A percentile compares a stretch with the other conserved stretches of the same genome.
phyloP scores from a whole-genome alignment of 2,329 filamentous ascomycete species.

The Fusarium sororula region DNA sequence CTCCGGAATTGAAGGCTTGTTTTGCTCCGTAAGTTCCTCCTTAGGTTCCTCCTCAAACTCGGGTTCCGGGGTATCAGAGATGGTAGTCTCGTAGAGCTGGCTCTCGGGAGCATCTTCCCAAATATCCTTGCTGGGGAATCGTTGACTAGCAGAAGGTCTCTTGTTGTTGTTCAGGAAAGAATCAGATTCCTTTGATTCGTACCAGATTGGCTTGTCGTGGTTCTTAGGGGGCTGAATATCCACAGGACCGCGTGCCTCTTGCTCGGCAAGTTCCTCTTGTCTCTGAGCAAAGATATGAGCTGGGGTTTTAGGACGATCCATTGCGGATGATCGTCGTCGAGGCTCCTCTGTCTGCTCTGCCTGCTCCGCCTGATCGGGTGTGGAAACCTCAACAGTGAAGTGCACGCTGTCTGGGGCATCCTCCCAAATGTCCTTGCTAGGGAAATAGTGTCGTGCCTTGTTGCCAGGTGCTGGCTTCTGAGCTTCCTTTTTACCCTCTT shows the following conservation, averaged over 20 bases:
- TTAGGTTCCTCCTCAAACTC: slow-evolving; percentile 41
- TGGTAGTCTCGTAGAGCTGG: slow-evolving; percentile 79
- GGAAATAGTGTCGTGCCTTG: slow-evolving; percentile 76
- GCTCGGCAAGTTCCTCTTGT: slow-evolving; percentile 72
- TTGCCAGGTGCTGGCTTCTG: slow-evolving; percentile 53
- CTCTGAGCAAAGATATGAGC: slow-evolving; percentile 72
- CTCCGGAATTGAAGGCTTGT: slow-evolving; percentile 44
- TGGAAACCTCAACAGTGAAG: slow-evolving; percentile 82
- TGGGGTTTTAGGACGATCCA: slow-evolving; percentile 60
- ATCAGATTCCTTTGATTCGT: slow-evolving; percentile 53
- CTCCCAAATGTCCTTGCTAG: slow-evolving; percentile 97
- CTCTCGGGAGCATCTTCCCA: slow-evolving; percentile 96
- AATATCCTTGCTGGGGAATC: slow-evolving; percentile 91
- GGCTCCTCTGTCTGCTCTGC: slow-evolving; percentile 52
- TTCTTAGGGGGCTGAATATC: slow-evolving; percentile 43
- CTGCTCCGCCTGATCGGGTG: slow-evolving; percentile 65
- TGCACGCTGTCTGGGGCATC: slow-evolving; percentile 89
- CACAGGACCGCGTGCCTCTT: slow-evolving; percentile 51
- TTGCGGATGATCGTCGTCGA: slow-evolving; percentile 46
- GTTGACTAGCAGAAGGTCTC: slow-evolving; percentile 68
- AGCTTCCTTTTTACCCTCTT: slow-evolving; percentile 69
- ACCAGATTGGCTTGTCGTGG: slow-evolving; percentile 55
- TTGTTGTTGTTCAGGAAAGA: slow-evolving; percentile 56
- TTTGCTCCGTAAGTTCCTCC: slow-evolving; percentile 35
- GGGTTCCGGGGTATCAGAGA: slow-evolving; percentile 52